A percentile compares a stretch with the other conserved stretches of the same genome.
phyloP scores from a whole-genome alignment of 495 filamentous ascomycete genomes.

The Penicillium paxilli region DNA sequence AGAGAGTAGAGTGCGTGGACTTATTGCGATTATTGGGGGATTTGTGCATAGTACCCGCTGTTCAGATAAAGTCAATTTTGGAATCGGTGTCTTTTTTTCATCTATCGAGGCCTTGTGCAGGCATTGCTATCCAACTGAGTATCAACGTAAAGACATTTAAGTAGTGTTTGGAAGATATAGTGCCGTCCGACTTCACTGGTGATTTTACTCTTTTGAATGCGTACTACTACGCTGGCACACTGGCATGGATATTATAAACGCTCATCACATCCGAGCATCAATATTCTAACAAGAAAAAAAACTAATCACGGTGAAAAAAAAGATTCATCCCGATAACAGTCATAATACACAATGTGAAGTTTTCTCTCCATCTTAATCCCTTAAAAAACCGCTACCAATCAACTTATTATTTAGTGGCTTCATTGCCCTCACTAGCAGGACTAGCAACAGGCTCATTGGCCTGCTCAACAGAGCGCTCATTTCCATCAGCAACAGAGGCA shows the following conservation, averaged over 20 bases:
- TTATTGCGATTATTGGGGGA: conserved; percentile 26
- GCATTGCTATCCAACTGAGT: too few relatives aligned
- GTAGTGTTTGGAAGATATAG: too few relatives aligned
- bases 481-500: conserved; percentile 52
- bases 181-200: neutral
- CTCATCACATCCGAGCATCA: neutral
- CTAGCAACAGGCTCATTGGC: conserved; percentile 57
- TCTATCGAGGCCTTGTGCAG: too few relatives aligned
- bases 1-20: conserved; percentile 22
- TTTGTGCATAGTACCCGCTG: conserved; percentile 43
- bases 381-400: conserved; percentile 12
- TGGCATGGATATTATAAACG: neutral
- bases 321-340: conserved; percentile 18
- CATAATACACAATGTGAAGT: conserved; percentile 28
- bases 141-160: too few relatives aligned
- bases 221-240: neutral
- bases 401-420: conserved; percentile 50
- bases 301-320: conserved; percentile 18
- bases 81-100: conserved; percentile 30
- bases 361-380: neutral
- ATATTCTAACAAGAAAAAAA: conserved; percentile 2
- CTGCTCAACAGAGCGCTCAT: conserved; percentile 63
- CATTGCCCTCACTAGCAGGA: conserved; percentile 76
- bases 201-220: neutral
- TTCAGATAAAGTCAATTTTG: conserved; percentile 35